Conservation (phyloP, 2,329 filamentous ascomycete species). For the Xylaria sp. region DNA sequence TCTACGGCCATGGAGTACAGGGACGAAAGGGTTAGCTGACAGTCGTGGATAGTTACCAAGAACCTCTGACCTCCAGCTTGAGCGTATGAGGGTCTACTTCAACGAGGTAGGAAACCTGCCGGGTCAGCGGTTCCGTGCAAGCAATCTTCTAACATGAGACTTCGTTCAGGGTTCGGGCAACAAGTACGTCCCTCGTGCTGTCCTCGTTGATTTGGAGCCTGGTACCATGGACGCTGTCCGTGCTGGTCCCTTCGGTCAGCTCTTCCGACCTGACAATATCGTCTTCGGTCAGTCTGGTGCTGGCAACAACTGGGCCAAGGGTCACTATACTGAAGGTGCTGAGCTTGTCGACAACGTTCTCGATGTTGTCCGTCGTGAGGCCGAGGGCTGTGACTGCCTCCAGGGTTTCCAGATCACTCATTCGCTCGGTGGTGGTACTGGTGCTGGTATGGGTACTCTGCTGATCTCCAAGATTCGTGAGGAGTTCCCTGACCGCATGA, state of each 20-base stretch:
- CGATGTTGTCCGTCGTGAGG: slow-evolving; percentile 97
- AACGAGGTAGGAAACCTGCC: slow-evolving; percentile 61
- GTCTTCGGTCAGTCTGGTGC: slow-evolving; percentile 99
- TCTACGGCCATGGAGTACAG: background rate
- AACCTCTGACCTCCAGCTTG: slow-evolving; percentile 96
- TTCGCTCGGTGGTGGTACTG: slow-evolving; percentile 99
- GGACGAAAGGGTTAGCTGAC: slow-evolving; percentile 33
- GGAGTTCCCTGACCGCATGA: slow-evolving; percentile 99
- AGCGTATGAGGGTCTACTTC: slow-evolving; percentile 99
- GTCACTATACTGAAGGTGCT: slow-evolving; percentile 99
- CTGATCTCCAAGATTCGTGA: slow-evolving; percentile 99
- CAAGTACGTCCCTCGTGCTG: slow-evolving; percentile 99
- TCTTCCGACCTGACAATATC: slow-evolving; percentile 99
- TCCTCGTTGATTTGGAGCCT: slow-evolving; percentile 98
- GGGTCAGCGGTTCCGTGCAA: background rate
- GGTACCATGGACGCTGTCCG: slow-evolving; percentile 99
- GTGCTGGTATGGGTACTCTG: slow-evolving; percentile 99
- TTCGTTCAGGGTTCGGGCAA: slow-evolving; percentile 80
- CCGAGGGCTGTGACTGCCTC: slow-evolving; percentile 98
- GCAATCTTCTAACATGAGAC: slow-evolving; percentile 5
- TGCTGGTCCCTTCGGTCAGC: slow-evolving; percentile 95
- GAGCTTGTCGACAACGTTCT: slow-evolving; percentile 98
- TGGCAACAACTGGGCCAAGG: slow-evolving; percentile 99
- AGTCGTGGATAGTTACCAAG: slow-evolving; percentile 76
- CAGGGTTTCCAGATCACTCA: slow-evolving; percentile 99